phyloP scores from a whole-genome alignment of 192 early-diverging fungal genomes.

The Coemansia sp. region DNA sequence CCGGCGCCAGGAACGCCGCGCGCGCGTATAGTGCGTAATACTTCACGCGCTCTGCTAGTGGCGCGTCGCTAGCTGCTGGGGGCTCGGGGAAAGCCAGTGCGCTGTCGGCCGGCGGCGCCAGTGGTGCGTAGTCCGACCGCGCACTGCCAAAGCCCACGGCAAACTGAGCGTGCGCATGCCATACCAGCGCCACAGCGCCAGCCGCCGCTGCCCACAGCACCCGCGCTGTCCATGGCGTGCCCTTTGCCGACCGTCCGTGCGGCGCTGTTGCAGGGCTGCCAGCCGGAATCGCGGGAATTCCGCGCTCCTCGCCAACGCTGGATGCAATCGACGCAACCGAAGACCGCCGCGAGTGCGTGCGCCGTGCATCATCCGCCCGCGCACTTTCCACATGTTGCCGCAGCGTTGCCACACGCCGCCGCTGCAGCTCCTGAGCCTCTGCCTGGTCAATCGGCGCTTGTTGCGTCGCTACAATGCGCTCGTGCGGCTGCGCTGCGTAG shows the following conservation, averaged over 20 bases:
- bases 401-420: conserved; percentile 51
- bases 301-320: conserved; percentile 41
- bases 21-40: conserved; percentile 22
- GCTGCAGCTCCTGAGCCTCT: conserved; percentile 40
- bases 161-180: conserved; percentile 44
- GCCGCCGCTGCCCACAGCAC: conserved; percentile 13
- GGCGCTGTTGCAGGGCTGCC: conserved; percentile 1
- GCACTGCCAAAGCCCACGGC: conserved; percentile 39
- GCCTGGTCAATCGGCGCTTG: conserved; percentile 16
- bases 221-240: conserved; percentile 17
- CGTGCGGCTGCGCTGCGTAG: conserved; percentile 4
- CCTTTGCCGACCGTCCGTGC: neutral
- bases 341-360: conserved; percentile 40
- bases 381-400: conserved; percentile 27
- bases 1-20: conserved; percentile 21
- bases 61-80: neutral
- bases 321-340: conserved; percentile 43
- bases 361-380: conserved; percentile 4
- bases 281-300: conserved; percentile 23
- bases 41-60: conserved; percentile 14
- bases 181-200: conserved; percentile 12
- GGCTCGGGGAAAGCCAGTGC: conserved; percentile 12
- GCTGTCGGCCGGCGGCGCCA: conserved; percentile 23
- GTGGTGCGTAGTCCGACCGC: conserved; percentile 24
- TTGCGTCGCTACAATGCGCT: conserved; percentile 7